phyloP scores from a whole-genome alignment of 331 rosid species.

The Rhamnella rubrinervis region DNA sequence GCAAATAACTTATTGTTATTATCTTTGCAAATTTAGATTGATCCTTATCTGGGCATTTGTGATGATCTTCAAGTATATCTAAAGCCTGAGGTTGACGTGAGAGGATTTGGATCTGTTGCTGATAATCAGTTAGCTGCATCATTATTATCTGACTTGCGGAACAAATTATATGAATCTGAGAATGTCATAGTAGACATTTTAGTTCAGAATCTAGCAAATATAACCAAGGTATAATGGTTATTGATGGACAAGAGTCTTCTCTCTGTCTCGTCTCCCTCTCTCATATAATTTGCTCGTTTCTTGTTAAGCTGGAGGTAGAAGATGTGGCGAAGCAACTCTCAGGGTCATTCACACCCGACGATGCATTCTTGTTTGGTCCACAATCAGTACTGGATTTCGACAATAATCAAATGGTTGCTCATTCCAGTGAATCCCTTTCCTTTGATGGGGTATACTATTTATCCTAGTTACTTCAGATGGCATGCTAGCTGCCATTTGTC shows the following conservation, averaged over 20 bases:
- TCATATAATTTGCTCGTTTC: constrained; percentile 27
- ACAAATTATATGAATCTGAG: constrained; percentile 51
- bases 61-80: constrained; percentile 77
- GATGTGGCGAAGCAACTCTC: constrained; percentile 56
- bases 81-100: constrained; percentile 54
- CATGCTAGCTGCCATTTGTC: not conserved
- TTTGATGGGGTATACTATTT: constrained; percentile 74
- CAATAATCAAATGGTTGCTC: constrained; percentile 48
- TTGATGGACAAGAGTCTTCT: not conserved
- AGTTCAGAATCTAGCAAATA: constrained; percentile 52
- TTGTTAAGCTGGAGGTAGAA: constrained; percentile 64
- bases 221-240: constrained; percentile 55
- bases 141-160: constrained; percentile 51
- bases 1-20: not conserved
- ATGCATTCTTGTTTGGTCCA: constrained; percentile 78
- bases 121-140: constrained; percentile 70
- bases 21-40: constrained; percentile 52
- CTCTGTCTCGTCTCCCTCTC: not conserved
- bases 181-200: constrained; percentile 51
- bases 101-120: constrained; percentile 60
- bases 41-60: constrained; percentile 77
- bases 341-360: constrained; percentile 82
- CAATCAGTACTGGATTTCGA: constrained; percentile 59
- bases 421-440: constrained; percentile 74
- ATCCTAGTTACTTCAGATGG: constrained; percentile 7